phyloP scores from a whole-genome alignment of 768 basidiomycete species.

The Agrocybe chaxingu region DNA sequence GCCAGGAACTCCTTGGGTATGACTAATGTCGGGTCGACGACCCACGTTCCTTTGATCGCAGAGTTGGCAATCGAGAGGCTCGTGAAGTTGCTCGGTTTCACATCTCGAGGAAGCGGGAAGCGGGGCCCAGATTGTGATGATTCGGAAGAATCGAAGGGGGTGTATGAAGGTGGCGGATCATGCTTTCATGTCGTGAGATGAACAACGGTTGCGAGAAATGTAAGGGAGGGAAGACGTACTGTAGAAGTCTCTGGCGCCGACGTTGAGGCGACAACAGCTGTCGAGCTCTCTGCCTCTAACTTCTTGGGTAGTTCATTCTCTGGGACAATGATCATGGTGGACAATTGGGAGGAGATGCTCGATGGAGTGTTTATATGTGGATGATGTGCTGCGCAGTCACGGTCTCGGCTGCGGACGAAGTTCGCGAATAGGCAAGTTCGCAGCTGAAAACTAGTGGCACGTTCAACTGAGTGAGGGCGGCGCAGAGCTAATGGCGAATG shows the following conservation, averaged over 20 bases:
- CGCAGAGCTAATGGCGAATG: too few relatives aligned
- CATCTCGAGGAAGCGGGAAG: constrained; percentile 6
- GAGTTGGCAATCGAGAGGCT: constrained; percentile 24
- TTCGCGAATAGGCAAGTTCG: too few relatives aligned
- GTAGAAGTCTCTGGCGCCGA: background rate
- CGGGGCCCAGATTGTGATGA: background rate
- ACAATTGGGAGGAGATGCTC: too few relatives aligned
- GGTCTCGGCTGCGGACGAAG: too few relatives aligned
- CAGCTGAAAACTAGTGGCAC: too few relatives aligned
- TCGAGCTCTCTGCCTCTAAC: background rate
- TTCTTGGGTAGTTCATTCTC: constrained; percentile 4
- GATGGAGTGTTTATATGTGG: too few relatives aligned
- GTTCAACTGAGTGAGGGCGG: too few relatives aligned
- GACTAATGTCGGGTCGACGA: constrained; percentile 38
- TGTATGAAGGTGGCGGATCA: constrained; percentile 14
- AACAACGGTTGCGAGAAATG: background rate
- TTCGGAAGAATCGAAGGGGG: background rate
- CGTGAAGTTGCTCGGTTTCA: constrained; percentile 32
- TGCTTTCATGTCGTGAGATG: background rate
- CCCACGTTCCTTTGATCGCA: constrained; percentile 33
- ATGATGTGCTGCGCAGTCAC: too few relatives aligned
- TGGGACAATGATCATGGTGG: constrained; percentile 5
- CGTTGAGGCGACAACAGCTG: background rate
- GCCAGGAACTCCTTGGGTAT: constrained; percentile 38
- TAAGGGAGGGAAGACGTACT: background rate